Conservation (phyloP, 2,329 filamentous ascomycete species). For the Aspergillus flavus region DNA sequence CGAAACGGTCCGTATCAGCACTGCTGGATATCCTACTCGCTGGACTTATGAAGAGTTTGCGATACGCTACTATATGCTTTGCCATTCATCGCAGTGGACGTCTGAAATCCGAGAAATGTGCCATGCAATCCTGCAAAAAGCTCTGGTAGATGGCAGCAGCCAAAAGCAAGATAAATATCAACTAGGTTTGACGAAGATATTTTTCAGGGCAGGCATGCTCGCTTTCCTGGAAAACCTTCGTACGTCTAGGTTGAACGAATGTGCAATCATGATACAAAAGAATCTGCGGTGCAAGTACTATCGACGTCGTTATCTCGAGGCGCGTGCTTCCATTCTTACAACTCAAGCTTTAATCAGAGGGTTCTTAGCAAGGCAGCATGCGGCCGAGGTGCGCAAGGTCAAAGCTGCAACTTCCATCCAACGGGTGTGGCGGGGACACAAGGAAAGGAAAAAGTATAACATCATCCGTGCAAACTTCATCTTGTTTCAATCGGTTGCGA, state of each 20-base stretch:
- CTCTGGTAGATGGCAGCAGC: constrained; percentile 74
- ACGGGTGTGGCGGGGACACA: constrained; percentile 89
- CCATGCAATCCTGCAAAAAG: constrained; percentile 85
- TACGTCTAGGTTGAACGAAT: constrained; percentile 86
- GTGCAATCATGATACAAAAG: constrained; percentile 98
- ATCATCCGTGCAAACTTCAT: constrained; percentile 81
- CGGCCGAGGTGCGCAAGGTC: constrained; percentile 77
- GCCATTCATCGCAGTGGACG: constrained; percentile 87
- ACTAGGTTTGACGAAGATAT: constrained; percentile 96
- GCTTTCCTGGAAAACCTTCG: constrained; percentile 94
- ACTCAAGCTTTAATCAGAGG: constrained; percentile 80
- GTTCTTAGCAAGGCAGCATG: constrained; percentile 73
- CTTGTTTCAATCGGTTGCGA: constrained; percentile 83
- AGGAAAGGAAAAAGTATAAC: constrained; percentile 80
- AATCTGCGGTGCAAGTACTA: constrained; percentile 96
- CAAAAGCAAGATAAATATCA: constrained; percentile 91
- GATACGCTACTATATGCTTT: constrained; percentile 95
- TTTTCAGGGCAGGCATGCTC: constrained; percentile 98
- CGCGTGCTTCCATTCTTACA: constrained; percentile 75
- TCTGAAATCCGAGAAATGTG: constrained; percentile 93
- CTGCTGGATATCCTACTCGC: constrained; percentile 92
- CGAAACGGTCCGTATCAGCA: constrained; percentile 96
- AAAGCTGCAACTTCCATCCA: constrained; percentile 94
- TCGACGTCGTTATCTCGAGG: constrained; percentile 84
- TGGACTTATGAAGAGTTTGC: constrained; percentile 99